Conservation (phyloP, 441 rosid species). For the Codiaeum variegatum region DNA sequence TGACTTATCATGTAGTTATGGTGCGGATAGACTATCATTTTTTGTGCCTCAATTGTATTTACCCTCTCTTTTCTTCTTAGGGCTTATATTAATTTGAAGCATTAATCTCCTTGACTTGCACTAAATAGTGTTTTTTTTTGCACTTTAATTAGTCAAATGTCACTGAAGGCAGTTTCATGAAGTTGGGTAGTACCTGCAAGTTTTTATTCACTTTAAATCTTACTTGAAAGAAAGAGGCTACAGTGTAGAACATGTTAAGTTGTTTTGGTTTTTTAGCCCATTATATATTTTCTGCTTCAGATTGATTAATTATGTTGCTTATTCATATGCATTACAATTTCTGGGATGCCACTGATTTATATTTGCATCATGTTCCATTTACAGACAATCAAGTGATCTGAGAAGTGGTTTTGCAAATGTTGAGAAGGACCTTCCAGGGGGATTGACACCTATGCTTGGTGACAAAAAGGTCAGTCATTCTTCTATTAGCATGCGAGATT, state of each 20-base stretch:
- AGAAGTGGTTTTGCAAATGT: conserved; percentile 83
- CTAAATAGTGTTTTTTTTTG: too few relatives aligned
- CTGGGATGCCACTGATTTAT: background rate
- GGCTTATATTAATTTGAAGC: too few relatives aligned
- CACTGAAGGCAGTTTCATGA: too few relatives aligned
- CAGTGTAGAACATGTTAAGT: background rate
- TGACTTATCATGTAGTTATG: too few relatives aligned
- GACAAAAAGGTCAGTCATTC: conserved; percentile 71
- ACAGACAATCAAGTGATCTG: conserved; percentile 89
- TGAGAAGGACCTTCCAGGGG: conserved; percentile 85
- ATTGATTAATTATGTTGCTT: background rate
- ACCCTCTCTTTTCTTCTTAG: too few relatives aligned
- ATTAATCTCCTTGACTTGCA: too few relatives aligned
- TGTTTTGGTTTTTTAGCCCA: background rate
- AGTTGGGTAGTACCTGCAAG: too few relatives aligned
- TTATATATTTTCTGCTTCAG: background rate
- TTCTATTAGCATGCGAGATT: background rate
- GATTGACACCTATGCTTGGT: conserved; percentile 97
- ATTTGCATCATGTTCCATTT: conserved; percentile 14
- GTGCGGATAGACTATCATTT: too few relatives aligned
- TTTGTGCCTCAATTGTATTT: too few relatives aligned
- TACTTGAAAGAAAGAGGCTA: background rate
- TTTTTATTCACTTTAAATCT: too few relatives aligned
- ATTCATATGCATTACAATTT: background rate
- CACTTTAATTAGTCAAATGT: too few relatives aligned